Conservation (phyloP, 2,329 filamentous ascomycete genomes). For the Rutstroemia sp. region DNA sequence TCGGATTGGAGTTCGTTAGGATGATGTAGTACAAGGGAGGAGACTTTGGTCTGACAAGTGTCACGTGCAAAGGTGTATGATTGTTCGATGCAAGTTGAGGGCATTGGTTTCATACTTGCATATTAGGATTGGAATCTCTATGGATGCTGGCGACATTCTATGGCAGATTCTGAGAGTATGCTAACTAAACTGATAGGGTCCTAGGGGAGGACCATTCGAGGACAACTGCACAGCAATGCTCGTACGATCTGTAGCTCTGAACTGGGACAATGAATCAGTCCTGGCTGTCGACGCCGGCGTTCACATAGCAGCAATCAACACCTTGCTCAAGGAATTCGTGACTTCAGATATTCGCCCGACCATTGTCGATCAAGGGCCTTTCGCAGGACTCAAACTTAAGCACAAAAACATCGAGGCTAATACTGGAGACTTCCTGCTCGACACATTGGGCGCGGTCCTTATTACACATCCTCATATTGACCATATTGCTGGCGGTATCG, state of each 20-base stretch:
- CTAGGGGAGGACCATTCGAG: constrained; percentile 84
- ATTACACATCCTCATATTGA: not conserved
- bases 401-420: constrained; percentile 64
- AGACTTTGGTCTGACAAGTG: too few relatives aligned
- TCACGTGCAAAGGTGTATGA: too few relatives aligned
- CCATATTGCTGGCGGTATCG: constrained; percentile 43
- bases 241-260: constrained; percentile 69
- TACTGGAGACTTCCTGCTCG: constrained; percentile 63
- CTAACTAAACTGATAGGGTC: constrained; percentile 52
- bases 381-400: constrained; percentile 69
- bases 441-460: constrained; percentile 34
- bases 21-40: too few relatives aligned
- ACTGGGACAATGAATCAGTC: constrained; percentile 76
- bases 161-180: not conserved
- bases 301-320: constrained; percentile 77
- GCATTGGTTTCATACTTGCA: too few relatives aligned
- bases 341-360: constrained; percentile 36
- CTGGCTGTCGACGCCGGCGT: constrained; percentile 93
- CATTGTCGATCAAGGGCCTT: constrained; percentile 61
- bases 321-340: constrained; percentile 46
- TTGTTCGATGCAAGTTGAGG: too few relatives aligned
- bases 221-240: constrained; percentile 81
- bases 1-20: too few relatives aligned
- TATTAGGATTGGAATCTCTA: too few relatives aligned
- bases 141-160: too few relatives aligned